Percentiles rank a stretch among this genome's conserved stretches.
These are phyloP conservation scores for Bryoglossum gracile DNA, from an alignment of 495 filamentous ascomycete genomes.

Conservation along the genomic window DNA sequence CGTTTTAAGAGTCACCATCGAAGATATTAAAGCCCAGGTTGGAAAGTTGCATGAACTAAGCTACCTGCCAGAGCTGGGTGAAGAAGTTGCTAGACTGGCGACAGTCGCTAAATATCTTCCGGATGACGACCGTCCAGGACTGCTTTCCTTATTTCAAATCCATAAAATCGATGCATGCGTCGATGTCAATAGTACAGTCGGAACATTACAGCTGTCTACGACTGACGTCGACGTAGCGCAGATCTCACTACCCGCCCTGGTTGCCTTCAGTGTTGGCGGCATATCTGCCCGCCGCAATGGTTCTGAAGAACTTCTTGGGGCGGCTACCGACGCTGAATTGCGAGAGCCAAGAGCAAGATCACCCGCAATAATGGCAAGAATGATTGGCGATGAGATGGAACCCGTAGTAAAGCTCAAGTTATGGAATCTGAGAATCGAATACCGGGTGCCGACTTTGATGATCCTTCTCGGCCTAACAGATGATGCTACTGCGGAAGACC, in stretches of 20 bases:
- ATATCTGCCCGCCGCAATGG: slow-evolving; percentile 55
- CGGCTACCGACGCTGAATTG: slow-evolving; percentile 33
- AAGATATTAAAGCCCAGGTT: slow-evolving; percentile 50
- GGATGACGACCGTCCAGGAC: slow-evolving; percentile 88
- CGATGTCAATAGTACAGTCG: slow-evolving; percentile 57
- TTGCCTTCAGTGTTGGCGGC: slow-evolving; percentile 62
- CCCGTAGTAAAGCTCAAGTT: slow-evolving; percentile 83
- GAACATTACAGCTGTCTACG: slow-evolving; percentile 48
- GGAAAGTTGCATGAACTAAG: slow-evolving; percentile 52
- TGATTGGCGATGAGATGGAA: slow-evolving; percentile 90
- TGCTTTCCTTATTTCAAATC: slow-evolving; percentile 67
- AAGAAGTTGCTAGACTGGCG: slow-evolving; percentile 73
- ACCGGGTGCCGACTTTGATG: slow-evolving; percentile 74
- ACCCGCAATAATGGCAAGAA: slow-evolving; percentile 68
- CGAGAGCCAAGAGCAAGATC: slow-evolving; percentile 31
- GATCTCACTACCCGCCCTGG: slow-evolving; percentile 73
- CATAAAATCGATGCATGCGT: slow-evolving; percentile 51
- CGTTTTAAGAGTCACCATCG: slow-evolving; percentile 65
- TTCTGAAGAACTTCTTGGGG: slow-evolving; percentile 60
- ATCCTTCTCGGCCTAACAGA: slow-evolving; percentile 63
- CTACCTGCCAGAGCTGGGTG: slow-evolving; percentile 58
- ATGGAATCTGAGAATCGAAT: slow-evolving; percentile 73
- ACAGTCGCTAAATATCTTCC: slow-evolving; percentile 92
- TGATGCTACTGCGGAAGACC: slow-evolving; percentile 62
- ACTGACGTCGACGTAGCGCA: slow-evolving; percentile 67